A percentile compares a stretch with the other conserved stretches of the same genome.
Evolutionary conservation across 495 filamentous ascomycete genomes (phyloP).

Genomic region (Penicillium desertorum): DNA sequence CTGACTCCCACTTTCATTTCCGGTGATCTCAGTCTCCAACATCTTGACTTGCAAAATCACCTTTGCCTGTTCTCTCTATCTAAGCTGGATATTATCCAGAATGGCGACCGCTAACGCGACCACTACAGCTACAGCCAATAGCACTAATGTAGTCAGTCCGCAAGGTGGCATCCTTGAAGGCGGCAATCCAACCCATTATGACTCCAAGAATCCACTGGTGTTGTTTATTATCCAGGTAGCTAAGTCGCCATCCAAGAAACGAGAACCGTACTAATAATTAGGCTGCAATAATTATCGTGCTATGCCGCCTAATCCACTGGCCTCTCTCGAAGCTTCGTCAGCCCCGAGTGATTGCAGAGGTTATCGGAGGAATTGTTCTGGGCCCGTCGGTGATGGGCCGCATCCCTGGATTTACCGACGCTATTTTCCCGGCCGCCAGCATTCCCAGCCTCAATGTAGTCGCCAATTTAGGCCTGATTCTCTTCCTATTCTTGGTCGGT

Average conservation of each 20-base stretch:
- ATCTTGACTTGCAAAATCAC: neutral
- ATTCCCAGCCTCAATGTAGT: constrained; percentile 76
- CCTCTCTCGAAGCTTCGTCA: constrained; percentile 86
- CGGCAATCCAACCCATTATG: constrained; percentile 67
- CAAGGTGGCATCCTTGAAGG: constrained; percentile 69
- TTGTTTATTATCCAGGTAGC: constrained; percentile 91
- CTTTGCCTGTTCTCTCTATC: neutral
- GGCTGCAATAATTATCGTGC: constrained; percentile 86
- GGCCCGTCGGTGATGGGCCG: constrained; percentile 85
- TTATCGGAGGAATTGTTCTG: constrained; percentile 87
- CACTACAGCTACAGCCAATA: constrained; percentile 7
- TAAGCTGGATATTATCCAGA: neutral
- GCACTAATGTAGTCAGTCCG: constrained; percentile 20
- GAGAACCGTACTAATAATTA: no score
- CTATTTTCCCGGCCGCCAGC: constrained; percentile 74
- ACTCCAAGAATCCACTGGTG: constrained; percentile 79
- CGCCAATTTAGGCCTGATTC: constrained; percentile 84
- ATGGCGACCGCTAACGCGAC: constrained; percentile 17
- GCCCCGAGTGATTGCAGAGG: constrained; percentile 92
- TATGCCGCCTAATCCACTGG: constrained; percentile 79
- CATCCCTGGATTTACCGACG: constrained; percentile 73
- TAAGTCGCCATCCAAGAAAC: neutral
- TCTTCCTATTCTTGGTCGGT: constrained; percentile 92
- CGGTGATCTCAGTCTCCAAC: neutral
- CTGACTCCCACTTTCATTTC: constrained; percentile 4